Evolutionary conservation across 805 yeast genomes (phyloP).

Genomic region (Cyberlindnera sargentensis): DNA sequence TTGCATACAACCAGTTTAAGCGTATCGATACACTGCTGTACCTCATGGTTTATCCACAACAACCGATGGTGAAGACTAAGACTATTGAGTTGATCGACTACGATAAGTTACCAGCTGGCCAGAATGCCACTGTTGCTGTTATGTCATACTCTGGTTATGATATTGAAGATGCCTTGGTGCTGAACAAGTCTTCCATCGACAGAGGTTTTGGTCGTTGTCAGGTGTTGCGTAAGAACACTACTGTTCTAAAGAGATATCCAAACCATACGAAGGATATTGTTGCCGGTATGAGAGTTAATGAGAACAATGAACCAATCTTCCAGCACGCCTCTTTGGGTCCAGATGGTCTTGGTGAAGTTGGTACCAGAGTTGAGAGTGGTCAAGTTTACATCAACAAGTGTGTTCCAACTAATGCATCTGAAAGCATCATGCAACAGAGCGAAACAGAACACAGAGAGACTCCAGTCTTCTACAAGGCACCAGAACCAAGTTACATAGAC

Average conservation of each 20-base stretch:
- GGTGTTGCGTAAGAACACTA: constrained; percentile 85
- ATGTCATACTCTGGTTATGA: constrained; percentile 99
- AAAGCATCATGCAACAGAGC: constrained; percentile 30
- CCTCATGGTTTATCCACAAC: constrained; percentile 98
- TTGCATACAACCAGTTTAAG: constrained; percentile 92
- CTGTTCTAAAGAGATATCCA: constrained; percentile 84
- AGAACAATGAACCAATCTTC: constrained; percentile 71
- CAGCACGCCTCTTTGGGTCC: constrained; percentile 85
- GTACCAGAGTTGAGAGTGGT: constrained; percentile 83
- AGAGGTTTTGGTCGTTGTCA: constrained; percentile 98
- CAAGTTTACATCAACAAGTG: constrained; percentile 91
- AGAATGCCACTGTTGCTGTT: constrained; percentile 97
- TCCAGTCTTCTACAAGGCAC: constrained; percentile 87
- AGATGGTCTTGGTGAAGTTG: constrained; percentile 96
- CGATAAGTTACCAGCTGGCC: constrained; percentile 97
- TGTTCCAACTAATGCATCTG: constrained; percentile 82
- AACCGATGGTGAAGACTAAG: constrained; percentile 97
- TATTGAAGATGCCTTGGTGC: constrained; percentile 96
- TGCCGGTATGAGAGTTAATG: constrained; percentile 86
- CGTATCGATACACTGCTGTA: constrained; percentile 92
- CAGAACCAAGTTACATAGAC: constrained; percentile 92
- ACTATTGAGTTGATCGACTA: constrained; percentile 93
- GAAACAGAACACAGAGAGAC: constrained; percentile 72
- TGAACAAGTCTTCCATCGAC: constrained; percentile 89
- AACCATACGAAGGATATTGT: constrained; percentile 90